phyloP scores from a whole-genome alignment of 1,284 basidiomycete species.

The Rhodotorula glutinis region DNA sequence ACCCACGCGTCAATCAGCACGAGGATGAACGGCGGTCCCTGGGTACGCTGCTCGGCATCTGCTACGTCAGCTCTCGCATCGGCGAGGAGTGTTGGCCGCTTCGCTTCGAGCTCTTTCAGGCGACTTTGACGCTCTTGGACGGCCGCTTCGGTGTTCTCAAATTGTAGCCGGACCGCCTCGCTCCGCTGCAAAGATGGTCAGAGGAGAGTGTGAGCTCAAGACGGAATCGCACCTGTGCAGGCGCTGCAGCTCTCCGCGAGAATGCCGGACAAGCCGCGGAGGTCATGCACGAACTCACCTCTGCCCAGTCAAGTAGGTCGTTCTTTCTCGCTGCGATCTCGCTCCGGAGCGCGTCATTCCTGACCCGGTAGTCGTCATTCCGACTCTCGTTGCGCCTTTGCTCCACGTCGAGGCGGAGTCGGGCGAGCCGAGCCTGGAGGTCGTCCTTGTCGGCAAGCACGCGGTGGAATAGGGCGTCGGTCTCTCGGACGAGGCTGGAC shows the following conservation, averaged over 20 bases:
- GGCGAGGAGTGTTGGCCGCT: not conserved
- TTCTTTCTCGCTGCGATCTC: too few species aligned
- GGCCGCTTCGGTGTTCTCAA: not conserved
- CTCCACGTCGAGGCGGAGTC: too few species aligned
- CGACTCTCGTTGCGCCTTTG: too few species aligned
- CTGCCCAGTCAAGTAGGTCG: too few species aligned
- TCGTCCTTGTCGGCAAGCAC: not conserved
- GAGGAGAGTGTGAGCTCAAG: not conserved
- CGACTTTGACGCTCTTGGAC: too few species aligned
- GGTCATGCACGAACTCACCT: too few species aligned
- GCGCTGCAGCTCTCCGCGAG: too few species aligned
- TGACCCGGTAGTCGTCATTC: too few species aligned
- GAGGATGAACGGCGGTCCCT: not conserved
- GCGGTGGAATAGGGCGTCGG: not conserved
- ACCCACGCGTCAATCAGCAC: constrained; percentile 5
- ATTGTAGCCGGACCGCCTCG: not conserved
- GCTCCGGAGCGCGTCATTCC: too few species aligned
- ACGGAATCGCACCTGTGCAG: not conserved
- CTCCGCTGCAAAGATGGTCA: not conserved
- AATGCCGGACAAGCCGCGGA: too few species aligned
- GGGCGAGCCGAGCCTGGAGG: not conserved
- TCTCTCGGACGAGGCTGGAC: not conserved
- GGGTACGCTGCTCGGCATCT: not conserved
- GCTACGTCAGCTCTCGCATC: not conserved
- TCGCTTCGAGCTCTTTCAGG: not conserved